Percentiles rank a stretch among this genome's conserved stretches.
phyloP scores from a whole-genome alignment of 1,139 yeast species.

The Protomyces arabidopsidicola region DNA sequence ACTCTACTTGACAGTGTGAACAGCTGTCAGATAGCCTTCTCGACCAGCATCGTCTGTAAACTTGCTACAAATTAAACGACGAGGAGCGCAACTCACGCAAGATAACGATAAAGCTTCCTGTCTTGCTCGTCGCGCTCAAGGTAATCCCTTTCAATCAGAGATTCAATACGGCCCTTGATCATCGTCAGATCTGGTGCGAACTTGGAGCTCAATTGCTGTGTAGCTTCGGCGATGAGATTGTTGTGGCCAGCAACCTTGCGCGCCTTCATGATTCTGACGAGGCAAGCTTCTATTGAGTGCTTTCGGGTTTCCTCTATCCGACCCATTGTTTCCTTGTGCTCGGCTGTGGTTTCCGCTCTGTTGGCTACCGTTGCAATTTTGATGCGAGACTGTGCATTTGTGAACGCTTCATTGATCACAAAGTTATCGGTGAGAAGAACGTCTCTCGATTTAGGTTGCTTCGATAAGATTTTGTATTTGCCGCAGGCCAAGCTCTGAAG shows the following conservation, averaged over 20 bases:
- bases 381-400: constrained; percentile 64
- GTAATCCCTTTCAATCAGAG: constrained; percentile 76
- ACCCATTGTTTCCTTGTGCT: constrained; percentile 45
- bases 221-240: constrained; percentile 61
- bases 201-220: constrained; percentile 56
- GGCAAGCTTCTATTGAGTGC: constrained; percentile 76
- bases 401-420: constrained; percentile 63
- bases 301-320: constrained; percentile 48
- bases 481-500: constrained; percentile 84
- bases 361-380: constrained; percentile 69
- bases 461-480: constrained; percentile 63
- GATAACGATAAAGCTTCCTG: constrained; percentile 61
- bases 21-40: too few relatives aligned
- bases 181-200: constrained; percentile 65
- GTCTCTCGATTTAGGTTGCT: constrained; percentile 64
- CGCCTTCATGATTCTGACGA: constrained; percentile 82
- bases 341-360: constrained; percentile 43
- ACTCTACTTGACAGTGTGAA: too few relatives aligned
- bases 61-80: background rate
- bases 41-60: too few relatives aligned
- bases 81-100: constrained; percentile 46
- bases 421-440: constrained; percentile 63
- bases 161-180: constrained; percentile 76
- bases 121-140: constrained; percentile 65
- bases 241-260: constrained; percentile 59